These are phyloP conservation scores for Cyberlindnera petersonii DNA, from an alignment of 805 yeast species.

Conservation along the genomic window DNA sequence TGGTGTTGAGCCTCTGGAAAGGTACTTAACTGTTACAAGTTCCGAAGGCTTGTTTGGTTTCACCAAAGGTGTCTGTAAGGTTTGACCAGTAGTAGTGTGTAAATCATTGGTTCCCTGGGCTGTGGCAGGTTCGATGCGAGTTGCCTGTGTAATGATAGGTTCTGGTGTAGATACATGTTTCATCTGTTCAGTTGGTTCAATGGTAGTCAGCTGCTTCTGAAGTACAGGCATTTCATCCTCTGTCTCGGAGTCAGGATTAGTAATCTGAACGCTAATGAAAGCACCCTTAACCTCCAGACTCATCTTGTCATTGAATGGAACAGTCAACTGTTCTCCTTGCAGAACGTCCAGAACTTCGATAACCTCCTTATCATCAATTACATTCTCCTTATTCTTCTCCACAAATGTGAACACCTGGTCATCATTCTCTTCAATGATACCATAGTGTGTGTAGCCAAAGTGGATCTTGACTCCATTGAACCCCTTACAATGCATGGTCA, in stretches of 20 bases:
- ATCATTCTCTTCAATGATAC: slow-evolving; percentile 22
- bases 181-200: slow-evolving; percentile 18
- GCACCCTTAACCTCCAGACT: slow-evolving; percentile 72
- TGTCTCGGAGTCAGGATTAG: slow-evolving; percentile 39
- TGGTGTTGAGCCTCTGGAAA: slow-evolving; percentile 15
- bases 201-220: slow-evolving; percentile 16
- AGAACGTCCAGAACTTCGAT: slow-evolving; percentile 46
- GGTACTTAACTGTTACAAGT: slow-evolving; percentile 12
- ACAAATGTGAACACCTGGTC: slow-evolving; percentile 26
- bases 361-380: slow-evolving; percentile 14
- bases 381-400: slow-evolving; percentile 8
- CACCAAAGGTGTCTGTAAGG: slow-evolving; percentile 10
- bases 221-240: slow-evolving; percentile 34
- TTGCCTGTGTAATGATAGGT: background rate
- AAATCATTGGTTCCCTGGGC: background rate
- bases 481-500: slow-evolving; percentile 70
- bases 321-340: slow-evolving; percentile 56
- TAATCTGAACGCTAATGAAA: slow-evolving; percentile 47
- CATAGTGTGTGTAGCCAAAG: slow-evolving; percentile 48
- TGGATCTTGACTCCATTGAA: slow-evolving; percentile 72
- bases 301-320: slow-evolving; percentile 62
- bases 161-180: slow-evolving; percentile 1
- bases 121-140: background rate
- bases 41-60: slow-evolving; percentile 7
- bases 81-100: too few relatives aligned